Conservation (phyloP, 2,329 filamentous ascomycete genomes). For the Fusarium brachygibbosum region DNA sequence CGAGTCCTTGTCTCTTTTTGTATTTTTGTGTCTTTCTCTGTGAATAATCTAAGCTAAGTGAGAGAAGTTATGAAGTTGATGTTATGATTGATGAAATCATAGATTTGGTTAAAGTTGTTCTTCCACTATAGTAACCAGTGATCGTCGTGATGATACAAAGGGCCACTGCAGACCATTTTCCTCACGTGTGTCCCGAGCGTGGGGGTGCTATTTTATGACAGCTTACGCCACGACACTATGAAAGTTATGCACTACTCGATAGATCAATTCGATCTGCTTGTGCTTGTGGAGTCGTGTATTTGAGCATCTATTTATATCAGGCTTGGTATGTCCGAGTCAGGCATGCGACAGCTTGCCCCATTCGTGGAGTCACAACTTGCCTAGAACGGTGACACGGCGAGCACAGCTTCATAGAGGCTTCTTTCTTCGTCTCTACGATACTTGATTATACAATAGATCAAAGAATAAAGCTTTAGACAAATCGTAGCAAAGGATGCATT, state of each 20-base stretch:
- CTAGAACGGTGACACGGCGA: too few relatives aligned
- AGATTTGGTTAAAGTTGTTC: not conserved
- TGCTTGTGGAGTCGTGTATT: not conserved
- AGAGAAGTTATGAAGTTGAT: not conserved
- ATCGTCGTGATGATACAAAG: constrained; percentile 23
- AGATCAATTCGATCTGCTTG: not conserved
- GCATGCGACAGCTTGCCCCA: not conserved
- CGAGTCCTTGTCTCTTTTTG: not conserved
- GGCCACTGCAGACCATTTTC: constrained; percentile 40
- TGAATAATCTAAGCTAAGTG: not conserved
- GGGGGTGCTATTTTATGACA: constrained; percentile 27
- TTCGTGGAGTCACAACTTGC: not conserved
- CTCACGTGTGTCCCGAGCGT: constrained; percentile 44
- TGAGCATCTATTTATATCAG: constrained; percentile 3
- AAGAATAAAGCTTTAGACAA: too few relatives aligned
- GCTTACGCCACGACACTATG: not conserved
- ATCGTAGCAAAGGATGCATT: not conserved
- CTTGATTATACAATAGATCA: not conserved
- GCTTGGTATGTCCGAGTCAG: constrained; percentile 5
- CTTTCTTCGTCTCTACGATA: not conserved
- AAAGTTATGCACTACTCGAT: constrained; percentile 1
- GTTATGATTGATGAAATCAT: constrained; percentile 14
- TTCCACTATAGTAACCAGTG: not conserved
- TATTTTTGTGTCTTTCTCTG: not conserved
- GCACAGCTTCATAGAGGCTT: not conserved